Evolutionary conservation across 257 asterid genomes (phyloP).

Genomic region (Cinchona pubescens): DNA sequence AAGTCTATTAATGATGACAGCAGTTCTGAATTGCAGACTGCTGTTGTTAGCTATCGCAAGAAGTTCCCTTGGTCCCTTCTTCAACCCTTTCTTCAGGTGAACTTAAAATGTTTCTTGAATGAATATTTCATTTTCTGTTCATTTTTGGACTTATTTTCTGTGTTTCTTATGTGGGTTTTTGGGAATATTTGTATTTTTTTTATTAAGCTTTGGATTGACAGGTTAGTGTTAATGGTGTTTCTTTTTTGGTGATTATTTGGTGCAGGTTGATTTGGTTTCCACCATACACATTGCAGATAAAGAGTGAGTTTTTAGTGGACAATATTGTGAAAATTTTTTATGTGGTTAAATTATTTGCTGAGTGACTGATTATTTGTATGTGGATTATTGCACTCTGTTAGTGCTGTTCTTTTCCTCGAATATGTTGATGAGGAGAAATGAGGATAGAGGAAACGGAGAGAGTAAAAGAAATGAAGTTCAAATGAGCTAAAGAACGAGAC

Average conservation of each 20-base stretch:
- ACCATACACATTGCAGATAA: slow-evolving; percentile 97
- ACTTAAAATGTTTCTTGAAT: neutral
- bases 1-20: slow-evolving; percentile 9
- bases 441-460: slow-evolving; percentile 3
- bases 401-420: too few relatives aligned
- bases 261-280: slow-evolving; percentile 94
- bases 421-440: neutral
- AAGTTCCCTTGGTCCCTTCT: slow-evolving; percentile 91
- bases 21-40: slow-evolving; percentile 80
- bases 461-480: too few relatives aligned
- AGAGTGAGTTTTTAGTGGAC: slow-evolving; percentile 53
- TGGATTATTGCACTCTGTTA: too few relatives aligned
- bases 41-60: slow-evolving; percentile 77
- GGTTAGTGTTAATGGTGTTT: neutral
- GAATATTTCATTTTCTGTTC: too few relatives aligned
- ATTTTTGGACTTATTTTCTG: neutral
- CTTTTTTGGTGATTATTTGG: slow-evolving; percentile 11
- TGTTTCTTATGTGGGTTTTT: neutral
- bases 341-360: neutral
- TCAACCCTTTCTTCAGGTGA: slow-evolving; percentile 80
- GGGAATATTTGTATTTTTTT: neutral
- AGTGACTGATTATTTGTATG: neutral
- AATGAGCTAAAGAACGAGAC: neutral
- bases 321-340: neutral
- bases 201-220: neutral